These are phyloP conservation scores for Sugiyamaella pinicola DNA, from an alignment of 1,139 yeast genomes.

Conservation along the genomic window DNA sequence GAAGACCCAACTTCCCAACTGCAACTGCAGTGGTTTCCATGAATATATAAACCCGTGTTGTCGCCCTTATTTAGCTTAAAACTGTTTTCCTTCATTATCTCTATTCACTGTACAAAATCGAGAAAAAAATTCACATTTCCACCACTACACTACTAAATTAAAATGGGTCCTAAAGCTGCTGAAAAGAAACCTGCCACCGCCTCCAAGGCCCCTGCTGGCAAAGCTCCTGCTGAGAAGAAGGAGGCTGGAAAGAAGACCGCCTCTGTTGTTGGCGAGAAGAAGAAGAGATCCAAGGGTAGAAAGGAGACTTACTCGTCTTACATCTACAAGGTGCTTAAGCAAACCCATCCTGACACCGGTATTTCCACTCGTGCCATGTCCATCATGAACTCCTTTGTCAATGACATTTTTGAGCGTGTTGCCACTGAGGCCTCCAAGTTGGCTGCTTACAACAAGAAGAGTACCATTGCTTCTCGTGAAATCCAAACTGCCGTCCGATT, in stretches of 20 bases:
- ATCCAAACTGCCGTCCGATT: conserved; percentile 99
- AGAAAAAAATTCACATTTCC: conserved; percentile 37
- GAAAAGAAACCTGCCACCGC: conserved; percentile 63
- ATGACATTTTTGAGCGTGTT: conserved; percentile 62
- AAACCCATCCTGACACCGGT: conserved; percentile 99
- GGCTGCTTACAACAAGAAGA: conserved; percentile 99
- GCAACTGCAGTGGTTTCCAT: background rate
- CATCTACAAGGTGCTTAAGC: conserved; percentile 97
- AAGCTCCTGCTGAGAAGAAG: conserved; percentile 93
- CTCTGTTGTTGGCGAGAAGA: conserved; percentile 69
- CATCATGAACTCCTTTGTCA: conserved; percentile 97
- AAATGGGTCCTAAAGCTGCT: conserved; percentile 96
- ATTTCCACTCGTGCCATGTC: conserved; percentile 99
- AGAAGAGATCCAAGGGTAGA: conserved; percentile 96
- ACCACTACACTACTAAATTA: conserved; percentile 30
- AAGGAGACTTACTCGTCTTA: conserved; percentile 98
- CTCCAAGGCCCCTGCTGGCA: conserved; percentile 79
- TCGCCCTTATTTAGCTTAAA: conserved; percentile 15
- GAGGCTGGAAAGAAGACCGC: conserved; percentile 93
- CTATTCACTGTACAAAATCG: conserved; percentile 33
- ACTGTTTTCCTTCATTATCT: conserved; percentile 32
- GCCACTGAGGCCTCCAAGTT: conserved; percentile 98
- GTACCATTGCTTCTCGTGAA: conserved; percentile 98
- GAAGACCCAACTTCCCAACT: conserved; percentile 14
- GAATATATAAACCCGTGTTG: conserved; percentile 22